Percentiles rank a stretch among this genome's conserved stretches.
phyloP scores from a whole-genome alignment of 768 basidiomycete species.

The Amanita fuliginea region DNA sequence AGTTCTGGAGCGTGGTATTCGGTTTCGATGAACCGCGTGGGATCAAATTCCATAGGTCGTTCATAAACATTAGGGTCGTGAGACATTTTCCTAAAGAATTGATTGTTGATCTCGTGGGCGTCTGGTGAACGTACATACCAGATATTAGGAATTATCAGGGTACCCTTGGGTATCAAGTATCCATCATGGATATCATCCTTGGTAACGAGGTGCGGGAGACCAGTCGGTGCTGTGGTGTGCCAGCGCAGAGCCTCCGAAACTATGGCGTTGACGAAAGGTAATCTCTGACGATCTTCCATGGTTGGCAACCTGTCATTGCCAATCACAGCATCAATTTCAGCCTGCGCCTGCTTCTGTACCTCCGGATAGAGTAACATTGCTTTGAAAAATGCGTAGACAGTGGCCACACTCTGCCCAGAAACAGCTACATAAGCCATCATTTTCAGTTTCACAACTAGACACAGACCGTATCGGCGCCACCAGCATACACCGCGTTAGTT shows the following conservation, averaged over 20 bases:
- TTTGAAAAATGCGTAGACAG: slow-evolving; percentile 27
- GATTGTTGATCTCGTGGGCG: not conserved
- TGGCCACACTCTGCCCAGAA: slow-evolving; percentile 25
- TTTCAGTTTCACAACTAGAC: not conserved
- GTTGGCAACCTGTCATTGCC: slow-evolving; percentile 28
- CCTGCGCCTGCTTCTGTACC: slow-evolving; percentile 25
- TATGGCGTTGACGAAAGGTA: slow-evolving; percentile 29
- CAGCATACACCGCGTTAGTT: slow-evolving; percentile 12
- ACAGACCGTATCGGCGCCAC: slow-evolving; percentile 9
- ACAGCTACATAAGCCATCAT: not conserved
- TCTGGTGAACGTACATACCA: slow-evolving; percentile 13
- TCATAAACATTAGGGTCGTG: slow-evolving; percentile 32
- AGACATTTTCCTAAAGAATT: slow-evolving; percentile 30
- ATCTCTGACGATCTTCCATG: slow-evolving; percentile 24
- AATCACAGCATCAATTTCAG: slow-evolving; percentile 29
- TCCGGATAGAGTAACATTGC: slow-evolving; percentile 28
- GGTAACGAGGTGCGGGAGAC: slow-evolving; percentile 25
- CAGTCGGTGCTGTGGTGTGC: slow-evolving; percentile 12
- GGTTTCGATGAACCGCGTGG: slow-evolving; percentile 32
- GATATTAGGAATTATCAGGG: slow-evolving; percentile 21
- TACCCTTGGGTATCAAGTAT: slow-evolving; percentile 32
- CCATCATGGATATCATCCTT: slow-evolving; percentile 33
- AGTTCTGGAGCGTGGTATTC: slow-evolving; percentile 23
- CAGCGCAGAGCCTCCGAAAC: too few relatives aligned
- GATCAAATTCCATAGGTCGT: slow-evolving; percentile 34